Conservation (phyloP, 495 filamentous ascomycete genomes). For the Aspergillus affinis region DNA sequence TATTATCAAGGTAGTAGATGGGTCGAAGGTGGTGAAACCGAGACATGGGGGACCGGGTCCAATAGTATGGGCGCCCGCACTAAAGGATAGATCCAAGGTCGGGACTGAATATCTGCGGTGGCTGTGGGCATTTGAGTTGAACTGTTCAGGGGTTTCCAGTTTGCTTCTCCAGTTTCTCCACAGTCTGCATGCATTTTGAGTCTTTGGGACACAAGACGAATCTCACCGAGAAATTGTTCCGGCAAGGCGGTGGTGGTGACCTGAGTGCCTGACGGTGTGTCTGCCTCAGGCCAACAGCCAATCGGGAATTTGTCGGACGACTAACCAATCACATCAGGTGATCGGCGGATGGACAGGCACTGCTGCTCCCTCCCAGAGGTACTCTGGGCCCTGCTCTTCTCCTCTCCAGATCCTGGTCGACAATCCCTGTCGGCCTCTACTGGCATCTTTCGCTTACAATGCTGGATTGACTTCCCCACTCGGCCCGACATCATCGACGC, state of each 20-base stretch:
- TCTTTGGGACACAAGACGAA: not conserved
- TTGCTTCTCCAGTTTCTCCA: not conserved
- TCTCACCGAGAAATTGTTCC: not conserved
- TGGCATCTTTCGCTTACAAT: no score
- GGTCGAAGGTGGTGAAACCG: not conserved
- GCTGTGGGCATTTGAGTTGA: not conserved
- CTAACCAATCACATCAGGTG: conserved; percentile 32
- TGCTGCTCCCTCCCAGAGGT: not conserved
- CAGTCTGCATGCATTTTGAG: not conserved
- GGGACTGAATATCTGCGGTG: not conserved
- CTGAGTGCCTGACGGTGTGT: not conserved
- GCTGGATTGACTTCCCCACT: not conserved
- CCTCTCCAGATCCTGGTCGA: no score
- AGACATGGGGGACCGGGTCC: not conserved
- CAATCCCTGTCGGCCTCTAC: not conserved
- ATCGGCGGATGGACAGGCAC: conserved; percentile 9
- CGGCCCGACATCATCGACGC: not conserved
- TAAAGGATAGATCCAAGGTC: not conserved
- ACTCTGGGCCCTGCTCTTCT: no score
- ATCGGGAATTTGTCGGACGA: conserved; percentile 36
- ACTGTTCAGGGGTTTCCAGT: not conserved
- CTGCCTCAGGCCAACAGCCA: not conserved
- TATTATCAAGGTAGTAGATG: not conserved
- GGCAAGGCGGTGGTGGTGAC: not conserved
- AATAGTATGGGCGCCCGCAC: not conserved